phyloP scores from a whole-genome alignment of 2,329 filamentous ascomycete genomes.

The Venturia pyrina region DNA sequence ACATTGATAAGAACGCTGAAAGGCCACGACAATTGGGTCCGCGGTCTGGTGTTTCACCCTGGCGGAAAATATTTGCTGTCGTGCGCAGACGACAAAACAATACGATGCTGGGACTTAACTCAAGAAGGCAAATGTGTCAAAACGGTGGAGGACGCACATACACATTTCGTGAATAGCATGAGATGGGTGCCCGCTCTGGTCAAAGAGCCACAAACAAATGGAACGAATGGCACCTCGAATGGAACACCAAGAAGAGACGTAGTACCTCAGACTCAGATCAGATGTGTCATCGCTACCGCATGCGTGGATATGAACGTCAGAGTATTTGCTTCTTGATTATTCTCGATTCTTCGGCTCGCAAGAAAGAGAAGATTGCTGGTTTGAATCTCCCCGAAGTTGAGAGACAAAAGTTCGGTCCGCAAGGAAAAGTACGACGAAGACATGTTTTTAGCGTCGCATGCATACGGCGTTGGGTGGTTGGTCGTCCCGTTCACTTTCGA shows the following conservation, averaged over 20 bases:
- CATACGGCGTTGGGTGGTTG: background rate
- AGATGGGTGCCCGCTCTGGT: constrained; percentile 74
- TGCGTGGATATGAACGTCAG: constrained; percentile 73
- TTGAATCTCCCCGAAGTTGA: background rate
- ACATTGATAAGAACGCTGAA: constrained; percentile 73
- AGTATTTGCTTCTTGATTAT: constrained; percentile 52
- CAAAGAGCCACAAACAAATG: constrained; percentile 43
- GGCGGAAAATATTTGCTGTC: constrained; percentile 84
- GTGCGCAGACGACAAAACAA: constrained; percentile 79
- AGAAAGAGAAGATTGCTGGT: background rate
- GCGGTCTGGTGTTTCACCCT: constrained; percentile 77
- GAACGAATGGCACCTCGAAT: constrained; percentile 26
- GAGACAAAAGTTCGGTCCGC: background rate
- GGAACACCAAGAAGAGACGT: constrained; percentile 41
- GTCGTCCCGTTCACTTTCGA: background rate
- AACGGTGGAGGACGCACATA: constrained; percentile 64
- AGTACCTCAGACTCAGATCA: constrained; percentile 51
- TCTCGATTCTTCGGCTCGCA: background rate
- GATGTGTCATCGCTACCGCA: constrained; percentile 79
- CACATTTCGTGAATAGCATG: constrained; percentile 76
- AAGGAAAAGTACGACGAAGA: background rate
- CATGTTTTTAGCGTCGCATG: constrained; percentile 5
- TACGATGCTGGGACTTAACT: constrained; percentile 85
- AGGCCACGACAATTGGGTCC: constrained; percentile 93
- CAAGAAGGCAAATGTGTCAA: constrained; percentile 90